These are phyloP conservation scores for Conringia planisiliqua DNA, from an alignment of 345 rosid species.

Conservation along the genomic window DNA sequence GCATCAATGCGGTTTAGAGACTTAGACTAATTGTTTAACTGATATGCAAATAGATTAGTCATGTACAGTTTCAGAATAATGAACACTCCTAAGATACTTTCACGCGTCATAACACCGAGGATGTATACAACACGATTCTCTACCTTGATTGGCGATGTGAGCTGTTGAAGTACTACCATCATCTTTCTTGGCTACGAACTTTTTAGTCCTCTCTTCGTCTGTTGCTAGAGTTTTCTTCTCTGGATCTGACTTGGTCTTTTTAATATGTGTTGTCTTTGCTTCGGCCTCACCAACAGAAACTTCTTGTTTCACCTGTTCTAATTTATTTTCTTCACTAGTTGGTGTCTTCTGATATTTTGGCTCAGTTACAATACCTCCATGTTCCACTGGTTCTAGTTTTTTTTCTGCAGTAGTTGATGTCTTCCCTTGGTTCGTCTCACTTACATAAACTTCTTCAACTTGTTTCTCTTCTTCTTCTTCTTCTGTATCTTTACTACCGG, in stretches of 20 bases:
- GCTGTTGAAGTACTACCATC: constrained; percentile 20
- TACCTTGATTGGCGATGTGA: constrained; percentile 15
- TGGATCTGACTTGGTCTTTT: background rate
- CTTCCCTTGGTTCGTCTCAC: constrained; percentile 14
- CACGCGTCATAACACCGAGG: background rate
- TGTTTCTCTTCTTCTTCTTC: constrained; percentile 26
- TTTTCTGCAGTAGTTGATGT: constrained; percentile 15
- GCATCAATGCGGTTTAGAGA: background rate
- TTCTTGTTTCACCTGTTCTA: constrained; percentile 21
- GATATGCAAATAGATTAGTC: constrained; percentile 5
- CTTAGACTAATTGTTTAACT: background rate
- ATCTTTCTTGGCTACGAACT: background rate
- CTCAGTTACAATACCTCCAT: background rate
- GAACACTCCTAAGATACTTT: background rate
- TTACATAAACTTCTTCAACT: constrained; percentile 11
- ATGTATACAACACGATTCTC: background rate
- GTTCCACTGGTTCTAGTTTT: constrained; percentile 12
- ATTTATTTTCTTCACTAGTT: background rate
- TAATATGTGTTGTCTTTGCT: constrained; percentile 1
- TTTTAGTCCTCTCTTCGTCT: constrained; percentile 17
- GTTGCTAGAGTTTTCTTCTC: constrained; percentile 11
- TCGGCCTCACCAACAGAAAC: constrained; percentile 14
- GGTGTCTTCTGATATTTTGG: constrained; percentile 8
- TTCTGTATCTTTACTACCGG: constrained; percentile 2
- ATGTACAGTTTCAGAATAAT: constrained; percentile 11